Conservation (phyloP, 2,329 filamentous ascomycete genomes). For the Penicillium sp. region DNA sequence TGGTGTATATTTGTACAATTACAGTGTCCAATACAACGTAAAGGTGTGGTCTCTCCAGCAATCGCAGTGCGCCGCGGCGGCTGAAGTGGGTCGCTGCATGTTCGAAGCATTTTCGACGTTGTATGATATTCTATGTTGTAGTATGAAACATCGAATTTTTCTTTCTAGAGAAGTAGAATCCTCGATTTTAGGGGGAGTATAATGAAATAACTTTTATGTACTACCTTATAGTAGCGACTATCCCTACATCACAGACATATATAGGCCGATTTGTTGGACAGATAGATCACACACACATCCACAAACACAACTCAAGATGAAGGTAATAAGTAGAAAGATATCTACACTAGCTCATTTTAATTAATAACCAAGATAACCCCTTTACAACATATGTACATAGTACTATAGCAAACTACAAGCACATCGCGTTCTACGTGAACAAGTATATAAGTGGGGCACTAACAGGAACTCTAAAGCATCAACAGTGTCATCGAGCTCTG, state of each 20-base stretch:
- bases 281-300: not conserved
- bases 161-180: not conserved
- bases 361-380: no score
- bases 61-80: constrained; percentile 7
- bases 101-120: not conserved
- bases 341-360: not conserved
- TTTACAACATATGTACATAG: no score
- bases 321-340: not conserved
- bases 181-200: not conserved
- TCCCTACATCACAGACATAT: not conserved
- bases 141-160: not conserved
- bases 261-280: not conserved
- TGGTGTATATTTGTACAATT: not conserved
- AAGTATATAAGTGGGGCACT: no score
- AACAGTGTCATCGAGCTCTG: constrained; percentile 17
- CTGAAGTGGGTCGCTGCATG: constrained; percentile 12
- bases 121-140: not conserved
- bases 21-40: not conserved
- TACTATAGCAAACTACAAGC: no score
- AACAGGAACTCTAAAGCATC: constrained; percentile 2
- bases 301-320: not conserved
- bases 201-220: no score
- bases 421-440: no score
- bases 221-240: not conserved
- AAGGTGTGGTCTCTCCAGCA: not conserved